Conservation (phyloP, 2,329 filamentous ascomycete species). For the Diaporthe nobilis region DNA sequence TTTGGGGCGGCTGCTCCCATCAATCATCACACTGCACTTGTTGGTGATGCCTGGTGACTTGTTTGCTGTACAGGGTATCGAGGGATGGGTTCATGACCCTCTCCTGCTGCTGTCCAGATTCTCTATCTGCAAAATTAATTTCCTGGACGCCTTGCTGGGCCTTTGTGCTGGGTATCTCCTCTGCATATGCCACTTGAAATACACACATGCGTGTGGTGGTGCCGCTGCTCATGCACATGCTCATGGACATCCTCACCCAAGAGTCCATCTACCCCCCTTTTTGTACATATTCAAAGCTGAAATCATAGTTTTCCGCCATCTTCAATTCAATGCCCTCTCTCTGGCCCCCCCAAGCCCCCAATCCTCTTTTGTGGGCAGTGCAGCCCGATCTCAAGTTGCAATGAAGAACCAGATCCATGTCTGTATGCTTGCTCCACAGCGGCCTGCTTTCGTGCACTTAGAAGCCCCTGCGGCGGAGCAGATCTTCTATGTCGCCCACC, state of each 20-base stretch:
- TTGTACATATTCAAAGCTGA: slow-evolving; percentile 18
- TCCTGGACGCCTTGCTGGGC: slow-evolving; percentile 33
- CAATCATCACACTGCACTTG: background rate
- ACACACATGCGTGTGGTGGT: background rate
- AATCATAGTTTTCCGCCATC: background rate
- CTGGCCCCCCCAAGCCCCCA: background rate
- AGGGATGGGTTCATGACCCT: background rate
- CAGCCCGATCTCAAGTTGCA: background rate
- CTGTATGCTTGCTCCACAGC: background rate
- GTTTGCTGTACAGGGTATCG: background rate
- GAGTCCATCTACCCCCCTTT: background rate
- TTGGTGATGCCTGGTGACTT: background rate
- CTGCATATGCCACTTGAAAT: background rate
- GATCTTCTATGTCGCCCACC: slow-evolving; percentile 24
- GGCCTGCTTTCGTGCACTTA: background rate
- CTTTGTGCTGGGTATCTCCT: slow-evolving; percentile 25
- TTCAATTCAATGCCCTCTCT: background rate
- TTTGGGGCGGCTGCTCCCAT: background rate
- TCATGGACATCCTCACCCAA: background rate
- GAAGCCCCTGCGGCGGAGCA: slow-evolving; percentile 31
- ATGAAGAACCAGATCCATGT: background rate
- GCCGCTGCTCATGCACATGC: slow-evolving; percentile 7
- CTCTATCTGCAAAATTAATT: slow-evolving; percentile 2
- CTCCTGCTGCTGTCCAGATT: background rate
- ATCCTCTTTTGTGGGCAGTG: background rate